phyloP scores from a whole-genome alignment of 108 stramenopile genomes.

The Cyclostephanos tholiformis region DNA sequence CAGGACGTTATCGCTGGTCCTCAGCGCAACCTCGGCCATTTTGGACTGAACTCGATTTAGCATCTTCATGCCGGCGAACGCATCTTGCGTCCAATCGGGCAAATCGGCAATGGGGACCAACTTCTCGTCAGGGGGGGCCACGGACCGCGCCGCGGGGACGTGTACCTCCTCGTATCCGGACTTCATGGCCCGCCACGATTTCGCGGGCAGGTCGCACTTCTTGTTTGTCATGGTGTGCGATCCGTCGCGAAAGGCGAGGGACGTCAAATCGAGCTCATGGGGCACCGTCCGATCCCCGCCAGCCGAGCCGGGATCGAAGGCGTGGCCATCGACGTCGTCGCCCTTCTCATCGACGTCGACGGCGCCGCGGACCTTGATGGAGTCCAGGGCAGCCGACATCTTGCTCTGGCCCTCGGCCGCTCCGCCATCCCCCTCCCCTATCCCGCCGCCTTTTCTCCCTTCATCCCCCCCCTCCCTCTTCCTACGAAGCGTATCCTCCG shows the following conservation, averaged over 20 bases:
- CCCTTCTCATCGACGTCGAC: slow-evolving; percentile 46
- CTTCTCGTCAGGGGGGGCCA: slow-evolving; percentile 77
- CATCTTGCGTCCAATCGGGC: slow-evolving; percentile 94
- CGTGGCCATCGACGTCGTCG: slow-evolving; percentile 49
- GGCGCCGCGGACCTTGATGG: slow-evolving; percentile 57
- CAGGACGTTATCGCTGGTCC: slow-evolving; percentile 90
- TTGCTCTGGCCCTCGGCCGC: slow-evolving; percentile 29
- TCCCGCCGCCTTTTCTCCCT: slow-evolving; percentile 33
- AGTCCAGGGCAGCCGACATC: slow-evolving; percentile 68
- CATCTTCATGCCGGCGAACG: slow-evolving; percentile 93
- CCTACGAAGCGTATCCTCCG: slow-evolving; percentile 61
- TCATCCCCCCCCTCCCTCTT: slow-evolving; percentile 34
- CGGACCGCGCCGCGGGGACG: slow-evolving; percentile 92
- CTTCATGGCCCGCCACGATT: slow-evolving; percentile 93
- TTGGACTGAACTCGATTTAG: slow-evolving; percentile 98
- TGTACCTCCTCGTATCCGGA: slow-evolving; percentile 99
- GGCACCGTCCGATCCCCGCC: slow-evolving; percentile 41
- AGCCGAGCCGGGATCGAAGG: slow-evolving; percentile 34
- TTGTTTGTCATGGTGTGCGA: slow-evolving; percentile 96
- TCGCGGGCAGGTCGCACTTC: slow-evolving; percentile 88
- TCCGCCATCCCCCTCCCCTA: slow-evolving; percentile 39
- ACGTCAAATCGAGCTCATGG: slow-evolving; percentile 87
- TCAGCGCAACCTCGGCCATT: slow-evolving; percentile 89
- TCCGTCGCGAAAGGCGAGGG: slow-evolving; percentile 90
- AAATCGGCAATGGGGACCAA: slow-evolving; percentile 86